Evolutionary conservation across 1,139 yeast genomes (phyloP).

Genomic region (Yamadazyma triangularis): DNA sequence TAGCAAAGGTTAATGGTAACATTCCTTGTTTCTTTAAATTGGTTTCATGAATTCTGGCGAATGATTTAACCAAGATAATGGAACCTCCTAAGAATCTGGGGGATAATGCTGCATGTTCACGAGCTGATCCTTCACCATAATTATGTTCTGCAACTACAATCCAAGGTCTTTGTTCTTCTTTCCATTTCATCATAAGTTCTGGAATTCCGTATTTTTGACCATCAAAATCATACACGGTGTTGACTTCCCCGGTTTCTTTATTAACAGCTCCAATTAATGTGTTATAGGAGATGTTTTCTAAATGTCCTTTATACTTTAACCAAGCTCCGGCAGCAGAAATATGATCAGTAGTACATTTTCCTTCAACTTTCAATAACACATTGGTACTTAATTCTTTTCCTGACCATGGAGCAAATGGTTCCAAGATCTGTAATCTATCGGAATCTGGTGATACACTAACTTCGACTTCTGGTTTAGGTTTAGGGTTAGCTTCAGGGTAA

Average conservation of each 20-base stretch:
- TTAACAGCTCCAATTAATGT: conserved; percentile 96
- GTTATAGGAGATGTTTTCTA: conserved; percentile 92
- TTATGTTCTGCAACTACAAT: conserved; percentile 94
- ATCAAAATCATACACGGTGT: conserved; percentile 82
- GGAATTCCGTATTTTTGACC: conserved; percentile 81
- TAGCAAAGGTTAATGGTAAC: conserved; percentile 87
- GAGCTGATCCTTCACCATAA: conserved; percentile 98
- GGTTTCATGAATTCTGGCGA: conserved; percentile 86
- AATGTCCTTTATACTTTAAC: conserved; percentile 97
- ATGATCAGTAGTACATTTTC: conserved; percentile 98
- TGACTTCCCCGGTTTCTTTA: conserved; percentile 94
- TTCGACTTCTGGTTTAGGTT: conserved; percentile 62
- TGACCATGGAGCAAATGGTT: conserved; percentile 83
- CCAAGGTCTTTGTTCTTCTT: conserved; percentile 82
- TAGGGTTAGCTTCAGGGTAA: conserved; percentile 80
- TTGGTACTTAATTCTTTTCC: conserved; percentile 76
- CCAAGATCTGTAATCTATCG: conserved; percentile 69
- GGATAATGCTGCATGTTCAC: conserved; percentile 97
- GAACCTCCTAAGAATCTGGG: conserved; percentile 93
- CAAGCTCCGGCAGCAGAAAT: conserved; percentile 99
- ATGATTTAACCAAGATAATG: conserved; percentile 85
- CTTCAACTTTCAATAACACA: conserved; percentile 85
- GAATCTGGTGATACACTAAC: conserved; percentile 77
- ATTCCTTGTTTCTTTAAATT: conserved; percentile 94
- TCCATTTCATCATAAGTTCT: conserved; percentile 96